These are phyloP conservation scores for Podospora fimiseda DNA, from an alignment of 495 filamentous ascomycete genomes.

Conservation along the genomic window DNA sequence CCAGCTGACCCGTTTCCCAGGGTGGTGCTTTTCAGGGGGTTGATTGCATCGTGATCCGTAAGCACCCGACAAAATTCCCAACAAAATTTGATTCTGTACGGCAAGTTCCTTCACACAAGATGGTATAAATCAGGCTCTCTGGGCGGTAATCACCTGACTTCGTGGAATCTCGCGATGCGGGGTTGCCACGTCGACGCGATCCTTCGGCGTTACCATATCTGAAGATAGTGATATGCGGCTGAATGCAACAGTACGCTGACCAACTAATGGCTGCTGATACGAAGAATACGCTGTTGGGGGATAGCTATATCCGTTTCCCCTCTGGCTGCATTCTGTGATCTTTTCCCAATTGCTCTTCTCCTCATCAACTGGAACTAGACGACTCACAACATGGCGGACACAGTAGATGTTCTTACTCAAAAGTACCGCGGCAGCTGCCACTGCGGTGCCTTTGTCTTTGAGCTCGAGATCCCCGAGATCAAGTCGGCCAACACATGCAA, in stretches of 20 bases:
- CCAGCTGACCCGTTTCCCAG: neutral
- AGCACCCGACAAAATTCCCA: neutral
- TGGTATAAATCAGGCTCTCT: no score
- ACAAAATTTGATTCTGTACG: no score
- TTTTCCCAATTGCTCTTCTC: no score
- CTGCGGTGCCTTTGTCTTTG: slow-evolving; percentile 46
- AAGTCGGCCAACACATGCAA: slow-evolving; percentile 37
- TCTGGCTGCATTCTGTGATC: no score
- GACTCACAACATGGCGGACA: slow-evolving; percentile 18
- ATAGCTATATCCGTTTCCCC: no score
- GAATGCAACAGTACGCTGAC: no score
- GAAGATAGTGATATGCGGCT: no score
- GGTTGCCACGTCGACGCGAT: neutral
- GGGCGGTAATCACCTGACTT: slow-evolving; percentile 15
- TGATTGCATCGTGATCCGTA: neutral
- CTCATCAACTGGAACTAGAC: neutral
- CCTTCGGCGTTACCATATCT: no score
- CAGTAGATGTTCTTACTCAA: slow-evolving; percentile 22
- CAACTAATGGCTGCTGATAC: no score
- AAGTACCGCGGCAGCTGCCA: slow-evolving; percentile 54
- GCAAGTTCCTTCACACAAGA: no score
- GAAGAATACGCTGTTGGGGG: no score
- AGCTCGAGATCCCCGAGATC: slow-evolving; percentile 38
- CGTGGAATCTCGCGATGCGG: slow-evolving; percentile 11
- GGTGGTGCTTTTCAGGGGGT: neutral